Percentiles rank a stretch among this genome's conserved stretches.
phyloP scores from a whole-genome alignment of 495 filamentous ascomycete genomes.

The Friedmanniomyces simplex region DNA sequence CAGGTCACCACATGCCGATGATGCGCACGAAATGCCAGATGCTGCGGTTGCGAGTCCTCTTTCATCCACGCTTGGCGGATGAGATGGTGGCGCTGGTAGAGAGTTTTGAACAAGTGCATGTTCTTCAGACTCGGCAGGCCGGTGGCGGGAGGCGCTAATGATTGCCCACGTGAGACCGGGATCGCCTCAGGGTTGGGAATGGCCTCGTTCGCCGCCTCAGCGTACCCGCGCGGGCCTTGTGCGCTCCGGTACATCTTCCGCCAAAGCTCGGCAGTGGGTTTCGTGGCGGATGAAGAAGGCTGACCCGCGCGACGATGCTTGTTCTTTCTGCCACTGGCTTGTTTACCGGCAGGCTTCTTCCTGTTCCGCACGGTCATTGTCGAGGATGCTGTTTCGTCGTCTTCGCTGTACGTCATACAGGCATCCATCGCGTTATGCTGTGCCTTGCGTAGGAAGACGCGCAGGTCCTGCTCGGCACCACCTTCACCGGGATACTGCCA shows the following conservation, averaged over 20 bases:
- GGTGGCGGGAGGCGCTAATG: conserved; percentile 33
- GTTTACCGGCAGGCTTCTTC: conserved; percentile 44
- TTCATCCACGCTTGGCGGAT: conserved; percentile 87
- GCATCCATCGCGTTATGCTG: neutral
- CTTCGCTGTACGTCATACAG: conserved; percentile 11
- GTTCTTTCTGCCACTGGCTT: conserved; percentile 26
- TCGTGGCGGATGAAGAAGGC: conserved; percentile 15
- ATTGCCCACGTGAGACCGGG: neutral
- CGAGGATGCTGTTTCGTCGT: conserved; percentile 11
- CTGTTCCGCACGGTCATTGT: conserved; percentile 34
- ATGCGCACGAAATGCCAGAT: conserved; percentile 92
- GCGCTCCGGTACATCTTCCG: conserved; percentile 36
- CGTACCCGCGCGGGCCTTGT: conserved; percentile 79
- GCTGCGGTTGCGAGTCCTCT: conserved; percentile 72
- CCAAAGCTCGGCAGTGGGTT: conserved; percentile 34
- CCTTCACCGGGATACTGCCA: conserved; percentile 84
- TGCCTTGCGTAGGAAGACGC: neutral
- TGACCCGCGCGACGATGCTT: conserved; percentile 41
- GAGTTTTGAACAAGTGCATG: conserved; percentile 89
- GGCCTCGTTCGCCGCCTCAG: conserved; percentile 66
- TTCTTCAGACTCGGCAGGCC: conserved; percentile 68
- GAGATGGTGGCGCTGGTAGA: conserved; percentile 84
- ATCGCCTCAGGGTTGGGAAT: conserved; percentile 57
- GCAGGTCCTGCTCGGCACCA: conserved; percentile 72
- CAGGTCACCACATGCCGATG: conserved; percentile 96